Percentiles rank a stretch among this genome's conserved stretches.
Evolutionary conservation across 2,329 filamentous ascomycete genomes (phyloP).

Genomic region (Pseudogymnoascus sp.): DNA sequence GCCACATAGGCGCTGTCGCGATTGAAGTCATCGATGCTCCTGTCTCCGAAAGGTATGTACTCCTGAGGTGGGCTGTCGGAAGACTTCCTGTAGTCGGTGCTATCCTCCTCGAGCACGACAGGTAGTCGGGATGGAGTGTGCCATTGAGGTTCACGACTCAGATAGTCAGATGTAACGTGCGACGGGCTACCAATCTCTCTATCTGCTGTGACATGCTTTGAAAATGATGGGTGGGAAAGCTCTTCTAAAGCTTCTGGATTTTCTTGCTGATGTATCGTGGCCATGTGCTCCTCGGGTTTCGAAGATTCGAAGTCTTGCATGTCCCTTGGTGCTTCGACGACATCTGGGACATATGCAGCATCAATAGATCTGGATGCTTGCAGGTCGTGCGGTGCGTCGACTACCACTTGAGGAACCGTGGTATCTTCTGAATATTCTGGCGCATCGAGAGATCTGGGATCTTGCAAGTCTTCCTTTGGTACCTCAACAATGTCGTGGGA

Average conservation of each 20-base stretch:
- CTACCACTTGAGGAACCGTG: background rate
- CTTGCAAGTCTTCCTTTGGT: background rate
- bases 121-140: constrained; percentile 5
- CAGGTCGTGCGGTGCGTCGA: background rate
- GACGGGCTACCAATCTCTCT: background rate
- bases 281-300: background rate
- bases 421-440: background rate
- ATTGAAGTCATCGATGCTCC: constrained; percentile 31
- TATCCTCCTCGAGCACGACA: constrained; percentile 6
- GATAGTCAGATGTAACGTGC: constrained; percentile 3
- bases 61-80: background rate
- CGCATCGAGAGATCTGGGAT: background rate
- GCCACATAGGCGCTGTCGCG: constrained; percentile 45
- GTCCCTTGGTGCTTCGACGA: background rate
- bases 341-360: background rate
- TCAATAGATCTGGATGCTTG: background rate
- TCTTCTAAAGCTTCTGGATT: background rate
- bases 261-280: background rate
- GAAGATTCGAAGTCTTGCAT: background rate
- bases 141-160: background rate
- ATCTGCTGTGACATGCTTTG: background rate
- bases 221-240: background rate
- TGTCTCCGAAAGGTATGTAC: constrained; percentile 6
- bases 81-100: background rate
- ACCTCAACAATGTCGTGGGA: background rate